Percentiles rank a stretch among this genome's conserved stretches.
These are phyloP conservation scores for Diaporthe longicolla DNA, from an alignment of 2,329 filamentous ascomycete genomes.

Conservation along the genomic window DNA sequence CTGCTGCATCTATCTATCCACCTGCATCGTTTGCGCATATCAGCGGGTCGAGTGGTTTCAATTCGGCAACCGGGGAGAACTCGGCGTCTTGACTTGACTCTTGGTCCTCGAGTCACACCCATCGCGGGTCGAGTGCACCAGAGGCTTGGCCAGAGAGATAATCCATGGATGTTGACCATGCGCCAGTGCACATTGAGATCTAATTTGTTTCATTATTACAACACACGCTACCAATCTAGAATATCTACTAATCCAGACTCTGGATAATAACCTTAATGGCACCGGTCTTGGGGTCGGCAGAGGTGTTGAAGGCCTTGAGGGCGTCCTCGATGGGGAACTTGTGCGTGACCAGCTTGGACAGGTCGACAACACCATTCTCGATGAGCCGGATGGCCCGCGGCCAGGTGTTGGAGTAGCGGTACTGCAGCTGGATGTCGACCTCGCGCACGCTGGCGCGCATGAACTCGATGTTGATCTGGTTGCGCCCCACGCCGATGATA, in stretches of 20 bases:
- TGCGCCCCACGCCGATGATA: slow-evolving; percentile 94
- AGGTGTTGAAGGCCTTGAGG: slow-evolving; percentile 89
- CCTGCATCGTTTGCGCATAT: not conserved
- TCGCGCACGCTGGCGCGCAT: slow-evolving; percentile 93
- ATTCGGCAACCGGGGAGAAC: slow-evolving; percentile 4
- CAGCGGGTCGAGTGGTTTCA: not conserved
- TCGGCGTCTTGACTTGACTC: slow-evolving; percentile 8
- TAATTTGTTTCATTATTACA: slow-evolving; percentile 10
- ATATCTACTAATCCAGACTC: slow-evolving; percentile 70
- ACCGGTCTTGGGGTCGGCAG: slow-evolving; percentile 88
- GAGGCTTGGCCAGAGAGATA: not conserved
- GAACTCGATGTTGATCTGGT: slow-evolving; percentile 95
- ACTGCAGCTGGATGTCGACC: slow-evolving; percentile 96
- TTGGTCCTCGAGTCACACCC: not conserved
- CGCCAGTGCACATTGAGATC: not conserved
- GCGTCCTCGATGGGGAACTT: slow-evolving; percentile 89
- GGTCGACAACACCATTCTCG: slow-evolving; percentile 85
- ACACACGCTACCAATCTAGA: slow-evolving; percentile 3
- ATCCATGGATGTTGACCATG: too few relatives aligned
- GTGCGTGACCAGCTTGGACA: slow-evolving; percentile 89
- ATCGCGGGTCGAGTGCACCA: too few relatives aligned
- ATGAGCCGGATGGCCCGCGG: slow-evolving; percentile 91
- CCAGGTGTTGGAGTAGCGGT: slow-evolving; percentile 97
- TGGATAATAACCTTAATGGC: slow-evolving; percentile 99
- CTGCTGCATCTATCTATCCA: not conserved